Evolutionary conservation across 768 basidiomycete genomes (phyloP).

Genomic region (Austroboletus festivus): DNA sequence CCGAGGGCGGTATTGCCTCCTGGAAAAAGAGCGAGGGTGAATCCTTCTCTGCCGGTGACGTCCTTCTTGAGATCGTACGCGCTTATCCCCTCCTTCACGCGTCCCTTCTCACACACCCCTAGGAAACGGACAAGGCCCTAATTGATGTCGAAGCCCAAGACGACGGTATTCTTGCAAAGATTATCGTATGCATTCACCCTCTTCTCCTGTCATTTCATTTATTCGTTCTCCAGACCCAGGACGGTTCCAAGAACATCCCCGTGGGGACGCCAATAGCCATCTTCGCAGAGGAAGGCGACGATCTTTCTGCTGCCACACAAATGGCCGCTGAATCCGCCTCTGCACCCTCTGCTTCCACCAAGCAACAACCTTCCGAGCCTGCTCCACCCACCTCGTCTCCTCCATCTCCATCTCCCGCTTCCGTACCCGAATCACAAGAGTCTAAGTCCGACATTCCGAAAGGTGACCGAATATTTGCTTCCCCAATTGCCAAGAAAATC

Average conservation of each 20-base stretch:
- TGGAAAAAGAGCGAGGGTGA: constrained; percentile 99
- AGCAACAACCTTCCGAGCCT: constrained; percentile 41
- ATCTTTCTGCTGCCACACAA: constrained; percentile 76
- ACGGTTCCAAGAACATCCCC: constrained; percentile 82
- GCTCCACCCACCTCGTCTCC: constrained; percentile 37
- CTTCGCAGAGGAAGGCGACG: constrained; percentile 93
- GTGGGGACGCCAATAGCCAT: constrained; percentile 92
- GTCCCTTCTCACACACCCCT: constrained; percentile 9
- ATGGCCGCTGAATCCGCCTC: constrained; percentile 62
- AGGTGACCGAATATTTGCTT: constrained; percentile 88
- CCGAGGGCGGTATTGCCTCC: constrained; percentile 94
- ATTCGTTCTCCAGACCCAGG: constrained; percentile 51
- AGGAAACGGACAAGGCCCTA: constrained; percentile 99
- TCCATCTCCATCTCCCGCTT: constrained; percentile 33
- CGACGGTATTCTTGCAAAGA: constrained; percentile 94
- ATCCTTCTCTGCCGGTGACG: constrained; percentile 83
- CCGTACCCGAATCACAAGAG: constrained; percentile 37
- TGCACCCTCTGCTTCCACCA: constrained; percentile 32
- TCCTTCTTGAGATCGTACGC: constrained; percentile 91
- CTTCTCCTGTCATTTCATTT: neutral
- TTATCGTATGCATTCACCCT: constrained; percentile 62
- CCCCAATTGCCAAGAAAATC: constrained; percentile 95
- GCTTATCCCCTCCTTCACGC: neutral
- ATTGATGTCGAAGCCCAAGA: constrained; percentile 99
- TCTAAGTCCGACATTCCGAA: constrained; percentile 54